Evolutionary conservation across 371 early-diverging fungal species (phyloP), one percentile per base, ranked within the genome.

Genomic region (Saksenaea oblongispora): DNA sequence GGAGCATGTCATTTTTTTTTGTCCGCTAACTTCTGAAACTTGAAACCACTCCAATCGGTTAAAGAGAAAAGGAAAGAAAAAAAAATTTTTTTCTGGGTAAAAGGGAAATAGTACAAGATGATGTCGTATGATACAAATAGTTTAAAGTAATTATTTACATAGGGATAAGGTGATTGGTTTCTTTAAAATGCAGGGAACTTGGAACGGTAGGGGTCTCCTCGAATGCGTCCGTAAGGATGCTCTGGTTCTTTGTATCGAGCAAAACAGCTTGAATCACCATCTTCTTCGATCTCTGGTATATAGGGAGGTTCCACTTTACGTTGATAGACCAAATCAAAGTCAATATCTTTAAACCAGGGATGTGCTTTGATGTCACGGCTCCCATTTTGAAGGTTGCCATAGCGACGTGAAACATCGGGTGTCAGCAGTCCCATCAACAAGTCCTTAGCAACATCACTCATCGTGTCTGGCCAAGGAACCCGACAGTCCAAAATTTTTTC

Each of bases 241-340:
- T 81, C 73, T 58, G 92, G 91, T 68, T 93, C 98, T 3, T 92
- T 93, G 67, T 97, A 97, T 53, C 83, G 76, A 66, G 95, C 97
- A 85, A 96, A 98, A 79, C 96, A 94, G 73, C 91, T 89, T 4
- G 97, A 86, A 73, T 98, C 98, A 34, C 95, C 95, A 35, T 91
- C 94, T 37, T 88, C 84, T 56, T 83, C 82, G 53, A 93, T 83
- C 24, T 89, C 85, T 10, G 98, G 98, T 15, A 92, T 81, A 75
- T 93, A 92, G 7, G 99, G 99, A n/a, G 98, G 92, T 44, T 88
- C 85, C 41, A 93, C 84, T 69, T 93, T 83, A 39, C 89, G 78
- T 24, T 84, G 81, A 28, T 80, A 71, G 44, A 97, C 80, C 58
- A 84, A 83, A 54, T 89, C 84, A 93, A 97, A 99, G 66, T 96